Base-by-base conservation (phyloP, 1,284 basidiomycete species). In the Sutorius eximius region DNA sequence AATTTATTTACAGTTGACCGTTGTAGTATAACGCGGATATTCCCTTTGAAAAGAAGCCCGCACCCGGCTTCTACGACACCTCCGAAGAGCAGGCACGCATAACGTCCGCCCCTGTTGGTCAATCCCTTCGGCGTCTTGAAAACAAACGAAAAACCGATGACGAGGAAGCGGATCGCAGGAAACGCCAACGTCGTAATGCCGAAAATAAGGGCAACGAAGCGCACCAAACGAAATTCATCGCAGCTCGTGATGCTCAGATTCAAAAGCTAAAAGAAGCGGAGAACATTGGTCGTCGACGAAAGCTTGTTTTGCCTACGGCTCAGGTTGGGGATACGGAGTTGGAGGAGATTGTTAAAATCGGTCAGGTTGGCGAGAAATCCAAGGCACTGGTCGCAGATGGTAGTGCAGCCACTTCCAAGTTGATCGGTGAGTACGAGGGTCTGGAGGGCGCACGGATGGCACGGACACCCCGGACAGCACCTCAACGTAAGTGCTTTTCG, bases 281-380 rank as follows among this genome's bases (percentile, higher is more conserved):
- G 72, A 93, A 93, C 54, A 95, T 99, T 55, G 90, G 93, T 27
- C 85, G 94, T 64, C 77, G 97, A 58, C 77, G 93, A 62, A 93
- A 92, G 71, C 79, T 99, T 45, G 84, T 86, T 56, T 79, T 99
- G 12, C 97, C 97, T 0, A 78, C 80, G 20, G 93, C 96, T 2
- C 96, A 99, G 68, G 97, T 99, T 4, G 92, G 92, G n/a, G 95
- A 99, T 73, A 76, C 81, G 8, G 96, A 99, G 73, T 75, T 99
- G 49, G 97, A 99, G 74, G 95, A 98, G 64, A 98, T 99, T 64
- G 96, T 98, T 65, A 99, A 99, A 79, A 95, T 99, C 63, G 97
- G 96, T 1, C 88, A 93, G 69, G 91, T 91, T 0, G 90, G 95
- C 7, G 93, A 98, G 74, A 87, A 83, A 57, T 91, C 95, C 10